Base-by-base conservation (phyloP, 176 grass and related monocot species). In the Echinochloa phyllopogon region DNA sequence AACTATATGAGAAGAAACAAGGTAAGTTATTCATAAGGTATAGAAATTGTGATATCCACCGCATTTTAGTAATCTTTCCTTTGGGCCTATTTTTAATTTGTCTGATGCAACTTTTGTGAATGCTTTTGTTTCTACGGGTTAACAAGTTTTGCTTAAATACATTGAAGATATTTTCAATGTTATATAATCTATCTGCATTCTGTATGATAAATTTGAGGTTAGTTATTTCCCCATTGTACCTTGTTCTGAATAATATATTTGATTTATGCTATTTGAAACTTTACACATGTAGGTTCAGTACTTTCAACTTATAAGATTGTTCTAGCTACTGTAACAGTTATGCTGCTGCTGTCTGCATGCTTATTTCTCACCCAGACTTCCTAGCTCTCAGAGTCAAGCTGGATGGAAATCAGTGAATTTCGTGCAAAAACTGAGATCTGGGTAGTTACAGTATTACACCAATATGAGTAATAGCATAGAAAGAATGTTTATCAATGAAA, bases 1-100 rank as follows among this genome's bases (percentile, higher is more conserved):
- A 82, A 82, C 38, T 61, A 39, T 63, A 69, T 61, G 77, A 76
- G 4, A 69, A 85, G 61, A 85, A 81, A 64, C 11, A 55, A 88
- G 24, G 64, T 53, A 53, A 82, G 57, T 82, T 49, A 25, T 77
- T 45, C n/a, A 55, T 77, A 29, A 17, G 29, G 3, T 50, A 45
- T 5, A 53, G n/a, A 63, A 82, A 81, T 53, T 66, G 50, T 76
- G 7, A 51, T 42, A 20, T 39, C 25, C 23, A 52, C 10, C 38
- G 25, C 10, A 65, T 48, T 12, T 45, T 36, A 75, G 10, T 55
- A 33, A 21, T 80, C 25, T 73, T 67, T 89, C 20, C 14, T 67
- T 67, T 25, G 17, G 75, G 4, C 21, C 62, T 76, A 48, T 23
- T 72, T 80, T 79, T 53, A 21, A 71, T 60, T 69, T 15, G 3